These are phyloP conservation scores for Alternaria sp. DNA, from an alignment of 2,329 filamentous ascomycete species.

Conservation along the genomic window DNA sequence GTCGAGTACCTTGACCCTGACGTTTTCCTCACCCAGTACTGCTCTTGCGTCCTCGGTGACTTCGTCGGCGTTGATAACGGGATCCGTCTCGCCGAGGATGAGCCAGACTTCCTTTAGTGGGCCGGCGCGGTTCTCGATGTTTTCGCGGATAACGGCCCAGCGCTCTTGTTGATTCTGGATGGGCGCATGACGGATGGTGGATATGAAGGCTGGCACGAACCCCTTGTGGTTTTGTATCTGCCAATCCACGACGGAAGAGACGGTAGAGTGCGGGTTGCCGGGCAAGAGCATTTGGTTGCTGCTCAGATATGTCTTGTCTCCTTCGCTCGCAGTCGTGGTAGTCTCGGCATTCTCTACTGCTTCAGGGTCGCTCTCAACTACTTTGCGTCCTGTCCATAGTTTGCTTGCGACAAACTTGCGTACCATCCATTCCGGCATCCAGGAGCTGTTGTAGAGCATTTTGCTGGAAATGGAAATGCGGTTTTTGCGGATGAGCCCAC, in stretches of 20 bases:
- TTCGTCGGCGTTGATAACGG: constrained; percentile 71
- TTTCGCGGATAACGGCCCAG: constrained; percentile 64
- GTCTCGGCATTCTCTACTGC: constrained; percentile 24
- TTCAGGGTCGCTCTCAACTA: constrained; percentile 35
- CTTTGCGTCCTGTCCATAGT: constrained; percentile 38
- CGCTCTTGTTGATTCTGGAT: constrained; percentile 68
- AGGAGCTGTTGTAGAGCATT: constrained; percentile 66
- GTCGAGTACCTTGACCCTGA: constrained; percentile 61
- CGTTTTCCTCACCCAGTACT: constrained; percentile 63
- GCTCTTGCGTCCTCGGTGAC: constrained; percentile 65
- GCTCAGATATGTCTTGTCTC: constrained; percentile 31
- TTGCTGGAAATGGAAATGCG: constrained; percentile 67
- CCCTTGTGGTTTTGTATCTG: constrained; percentile 71
- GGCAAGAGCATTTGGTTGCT: constrained; percentile 54
- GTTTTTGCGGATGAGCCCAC: constrained; percentile 72
- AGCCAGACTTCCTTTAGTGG: constrained; percentile 64
- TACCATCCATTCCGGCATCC: constrained; percentile 65
- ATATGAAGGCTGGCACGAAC: constrained; percentile 74
- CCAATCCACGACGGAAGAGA: constrained; percentile 71
- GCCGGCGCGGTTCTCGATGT: constrained; percentile 39
- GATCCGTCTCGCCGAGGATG: constrained; percentile 70
- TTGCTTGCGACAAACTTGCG: constrained; percentile 49
- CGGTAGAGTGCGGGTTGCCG: constrained; percentile 59
- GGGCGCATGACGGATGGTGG: constrained; percentile 72
- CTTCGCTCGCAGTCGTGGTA: constrained; percentile 11